Evolutionary conservation across 352 stramenopile genomes (phyloP), one percentile per base, ranked within the genome.

Genomic region (Stramenopiles sp.): DNA sequence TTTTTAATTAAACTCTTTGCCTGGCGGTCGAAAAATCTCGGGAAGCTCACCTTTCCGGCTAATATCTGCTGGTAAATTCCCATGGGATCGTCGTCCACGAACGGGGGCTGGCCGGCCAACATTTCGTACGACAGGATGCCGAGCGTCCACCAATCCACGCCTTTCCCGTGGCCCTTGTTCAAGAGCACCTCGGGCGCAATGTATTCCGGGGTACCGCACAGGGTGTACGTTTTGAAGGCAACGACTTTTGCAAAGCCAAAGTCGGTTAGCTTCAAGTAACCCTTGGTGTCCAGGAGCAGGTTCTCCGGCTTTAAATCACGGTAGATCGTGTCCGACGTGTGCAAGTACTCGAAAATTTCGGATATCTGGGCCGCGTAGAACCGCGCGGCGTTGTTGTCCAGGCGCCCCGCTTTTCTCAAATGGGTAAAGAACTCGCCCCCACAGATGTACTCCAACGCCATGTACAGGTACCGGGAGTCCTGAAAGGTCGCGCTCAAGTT

Each of bases 121-220:
- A 98, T 97, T 84, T 97, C 92, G 78, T 94, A 98, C n/a, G 97
- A 87, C 73, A 98, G 82, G 73, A 97, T 96, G 49, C 92, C 93
- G 48, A 98, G 81, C 12, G 92, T 96, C 93, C 93, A 98, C 90
- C 90, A 97, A 79, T 97, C 91, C 4, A 96, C 90, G 25, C 89
- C 91, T 35, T 84, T 83, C 32, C 81, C 80, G 74, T 88, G 82
- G 1, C 82, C 84, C 68, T 88, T 82, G 74, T 87, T 86, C 1
- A 88, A 76, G 30, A 89, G 79, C 32, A 96, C 89, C 78, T 96
- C 90, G 0, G 90, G 89, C 25, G 89, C 89, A 74, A 94, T 92
- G 81, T 95, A 95, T 80, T 94, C 90, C 34, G 90, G 90, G 73
- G 90, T 96, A 4, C 90, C 90, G 73, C 90, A 96, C 34, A 96